These are phyloP conservation scores for Raffaelea albimanens DNA, from an alignment of 2,329 filamentous ascomycete genomes.

Conservation along the genomic window DNA sequence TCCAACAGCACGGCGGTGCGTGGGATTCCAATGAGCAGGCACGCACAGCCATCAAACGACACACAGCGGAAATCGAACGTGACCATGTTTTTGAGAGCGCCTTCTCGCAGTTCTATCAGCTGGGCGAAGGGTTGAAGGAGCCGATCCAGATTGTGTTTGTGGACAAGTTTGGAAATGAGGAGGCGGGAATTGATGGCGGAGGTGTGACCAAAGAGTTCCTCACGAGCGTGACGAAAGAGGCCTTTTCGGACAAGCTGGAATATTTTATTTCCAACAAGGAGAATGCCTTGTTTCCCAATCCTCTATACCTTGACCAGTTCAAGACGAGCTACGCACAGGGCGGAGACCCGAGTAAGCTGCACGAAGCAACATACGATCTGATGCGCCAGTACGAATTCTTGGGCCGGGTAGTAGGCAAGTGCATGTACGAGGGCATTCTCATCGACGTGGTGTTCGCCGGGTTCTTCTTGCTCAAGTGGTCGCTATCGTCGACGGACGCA, in stretches of 20 bases:
- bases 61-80: conserved; percentile 53
- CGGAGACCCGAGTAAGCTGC: conserved; percentile 48
- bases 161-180: conserved; percentile 74
- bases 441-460: conserved; percentile 88
- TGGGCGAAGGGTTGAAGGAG: conserved; percentile 81
- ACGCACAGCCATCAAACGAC: conserved; percentile 55
- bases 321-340: conserved; percentile 42
- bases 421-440: conserved; percentile 92
- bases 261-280: conserved; percentile 80
- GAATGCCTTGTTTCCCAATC: conserved; percentile 83
- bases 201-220: conserved; percentile 97
- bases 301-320: conserved; percentile 61
- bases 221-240: conserved; percentile 77
- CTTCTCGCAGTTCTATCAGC: conserved; percentile 68
- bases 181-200: conserved; percentile 93
- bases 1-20: conserved; percentile 25
- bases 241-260: conserved; percentile 52
- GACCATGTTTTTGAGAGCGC: conserved; percentile 79
- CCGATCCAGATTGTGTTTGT: conserved; percentile 95
- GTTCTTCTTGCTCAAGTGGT: conserved; percentile 96
- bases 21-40: conserved; percentile 14
- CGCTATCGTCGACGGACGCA: conserved; percentile 51
- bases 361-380: conserved; percentile 47
- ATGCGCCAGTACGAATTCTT: conserved; percentile 80
- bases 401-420: conserved; percentile 88